Evolutionary conservation across 2,329 filamentous ascomycete genomes (phyloP).

Genomic region (Colletotrichum magnum): DNA sequence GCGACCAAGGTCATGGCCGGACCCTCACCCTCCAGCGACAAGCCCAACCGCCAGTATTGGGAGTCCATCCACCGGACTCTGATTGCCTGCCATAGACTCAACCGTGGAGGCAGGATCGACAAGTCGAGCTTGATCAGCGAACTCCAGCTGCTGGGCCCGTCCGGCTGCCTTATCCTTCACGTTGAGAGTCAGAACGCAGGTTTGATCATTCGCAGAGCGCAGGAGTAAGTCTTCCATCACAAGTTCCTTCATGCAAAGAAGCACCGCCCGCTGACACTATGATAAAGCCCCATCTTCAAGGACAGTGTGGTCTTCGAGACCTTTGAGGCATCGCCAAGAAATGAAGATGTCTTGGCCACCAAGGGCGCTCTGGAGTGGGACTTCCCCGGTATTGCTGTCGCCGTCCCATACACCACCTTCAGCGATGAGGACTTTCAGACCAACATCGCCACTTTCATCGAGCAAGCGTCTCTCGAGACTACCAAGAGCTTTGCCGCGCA

Average conservation of each 20-base stretch:
- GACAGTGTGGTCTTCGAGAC: conserved; percentile 61
- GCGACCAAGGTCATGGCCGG: conserved; percentile 23
- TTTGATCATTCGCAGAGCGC: conserved; percentile 46
- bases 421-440: conserved; percentile 43
- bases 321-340: conserved; percentile 71
- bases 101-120: conserved; percentile 27
- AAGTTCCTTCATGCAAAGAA: background rate
- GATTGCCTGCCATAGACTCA: conserved; percentile 12
- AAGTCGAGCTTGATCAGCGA: conserved; percentile 14
- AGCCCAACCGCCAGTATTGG: conserved; percentile 8
- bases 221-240: conserved; percentile 44
- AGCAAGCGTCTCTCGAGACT: conserved; percentile 67
- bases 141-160: conserved; percentile 6
- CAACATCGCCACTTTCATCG: conserved; percentile 65
- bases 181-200: conserved; percentile 49
- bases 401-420: conserved; percentile 55
- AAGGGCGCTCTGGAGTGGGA: conserved; percentile 68
- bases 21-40: background rate
- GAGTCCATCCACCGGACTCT: conserved; percentile 11
- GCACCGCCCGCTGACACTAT: conserved; percentile 21
- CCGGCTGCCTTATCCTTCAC: conserved; percentile 28
- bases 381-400: conserved; percentile 70
- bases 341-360: conserved; percentile 65
- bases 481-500: conserved; percentile 67
- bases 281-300: conserved; percentile 43